Base-by-base conservation (phyloP, 2,329 filamentous ascomycete genomes). In the Aureobasidium sp. region DNA sequence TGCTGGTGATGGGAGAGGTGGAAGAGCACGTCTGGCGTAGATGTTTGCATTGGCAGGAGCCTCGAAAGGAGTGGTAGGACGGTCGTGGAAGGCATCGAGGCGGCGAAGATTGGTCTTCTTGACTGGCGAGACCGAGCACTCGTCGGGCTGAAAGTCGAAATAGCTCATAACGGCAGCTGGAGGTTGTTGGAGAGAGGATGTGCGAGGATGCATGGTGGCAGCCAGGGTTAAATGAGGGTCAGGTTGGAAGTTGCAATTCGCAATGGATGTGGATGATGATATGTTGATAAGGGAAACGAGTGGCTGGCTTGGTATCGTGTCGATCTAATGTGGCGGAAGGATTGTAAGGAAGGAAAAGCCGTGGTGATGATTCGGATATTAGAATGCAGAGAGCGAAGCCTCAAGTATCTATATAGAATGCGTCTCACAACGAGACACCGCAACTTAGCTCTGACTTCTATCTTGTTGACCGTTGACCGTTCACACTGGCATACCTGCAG, bases 51-150 rank as follows among this genome's bases (percentile, higher is more conserved):
- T 58, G 35, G 50, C 47, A 49, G 64, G 64, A n/a, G 37, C 54
- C 39, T 65, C 62, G 58, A 64, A 65, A 27, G 61, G 54, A 19
- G 62, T 62, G 17, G 24, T 27, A 39, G 56, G 22, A 9, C 62
- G 52, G 39, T 63, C 22, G 31, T 65, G 64, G 62, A 65, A 65
- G 14, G 64, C 64, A 27, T 65, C 62, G 27, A 65, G 58, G 57
- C 60, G 59, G 53, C 62, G 62, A 15, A 64, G 56, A 37, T 64
- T 62, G 33, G 37, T 9, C 58, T 63, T 60, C 56, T 60, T 60
- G 35, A 61, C 33, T n/a, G 62, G 56, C 24, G 57, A 56, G 2
- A 63, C 57, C 49, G 62, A 61, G 31, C 48, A 56, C 6, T 50
- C 33, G 5, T 50, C 37, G 19, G 60, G 60, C 49, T 56, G 50